Evolutionary conservation across 2,329 filamentous ascomycete genomes (phyloP).

Genomic region (Didymella segeticola): DNA sequence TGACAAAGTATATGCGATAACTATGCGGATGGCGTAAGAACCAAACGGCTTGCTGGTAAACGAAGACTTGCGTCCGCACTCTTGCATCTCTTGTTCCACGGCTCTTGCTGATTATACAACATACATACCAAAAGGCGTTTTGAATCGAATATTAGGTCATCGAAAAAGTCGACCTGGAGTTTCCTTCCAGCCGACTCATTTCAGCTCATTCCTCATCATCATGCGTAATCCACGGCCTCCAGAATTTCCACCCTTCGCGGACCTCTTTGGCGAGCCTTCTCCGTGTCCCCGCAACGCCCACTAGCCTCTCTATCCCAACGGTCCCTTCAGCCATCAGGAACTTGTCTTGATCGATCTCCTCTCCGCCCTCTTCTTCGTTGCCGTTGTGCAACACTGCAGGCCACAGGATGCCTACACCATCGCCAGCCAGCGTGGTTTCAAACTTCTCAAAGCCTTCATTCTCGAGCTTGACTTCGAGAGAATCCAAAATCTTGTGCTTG

Average conservation of each 20-base stretch:
- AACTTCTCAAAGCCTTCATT: slow-evolving; percentile 78
- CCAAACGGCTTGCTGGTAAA: background rate
- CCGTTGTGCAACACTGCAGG: slow-evolving; percentile 89
- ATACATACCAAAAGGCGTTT: slow-evolving; percentile 13
- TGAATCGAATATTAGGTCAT: slow-evolving; percentile 14
- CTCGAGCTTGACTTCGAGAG: slow-evolving; percentile 67
- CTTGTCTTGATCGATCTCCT: slow-evolving; percentile 91
- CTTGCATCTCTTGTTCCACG: slow-evolving; percentile 3
- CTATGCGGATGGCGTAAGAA: background rate
- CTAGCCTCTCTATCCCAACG: slow-evolving; percentile 84
- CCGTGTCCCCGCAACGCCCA: slow-evolving; percentile 67
- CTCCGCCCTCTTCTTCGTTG: slow-evolving; percentile 79
- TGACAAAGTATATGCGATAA: slow-evolving; percentile 8
- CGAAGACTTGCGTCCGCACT: slow-evolving; percentile 12
- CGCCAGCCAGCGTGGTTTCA: slow-evolving; percentile 86
- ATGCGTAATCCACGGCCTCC: slow-evolving; percentile 45
- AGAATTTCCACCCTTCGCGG: slow-evolving; percentile 51
- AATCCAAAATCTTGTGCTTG: slow-evolving; percentile 56
- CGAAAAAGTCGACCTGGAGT: background rate
- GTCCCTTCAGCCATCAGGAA: slow-evolving; percentile 84
- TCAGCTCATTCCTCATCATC: slow-evolving; percentile 22
- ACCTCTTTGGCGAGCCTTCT: slow-evolving; percentile 39
- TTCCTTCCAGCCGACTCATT: too few species aligned
- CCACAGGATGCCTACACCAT: slow-evolving; percentile 93
- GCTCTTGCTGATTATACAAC: slow-evolving; percentile 11